phyloP scores from a whole-genome alignment of 2,329 filamentous ascomycete species.

The Dissoconium aciculare region DNA sequence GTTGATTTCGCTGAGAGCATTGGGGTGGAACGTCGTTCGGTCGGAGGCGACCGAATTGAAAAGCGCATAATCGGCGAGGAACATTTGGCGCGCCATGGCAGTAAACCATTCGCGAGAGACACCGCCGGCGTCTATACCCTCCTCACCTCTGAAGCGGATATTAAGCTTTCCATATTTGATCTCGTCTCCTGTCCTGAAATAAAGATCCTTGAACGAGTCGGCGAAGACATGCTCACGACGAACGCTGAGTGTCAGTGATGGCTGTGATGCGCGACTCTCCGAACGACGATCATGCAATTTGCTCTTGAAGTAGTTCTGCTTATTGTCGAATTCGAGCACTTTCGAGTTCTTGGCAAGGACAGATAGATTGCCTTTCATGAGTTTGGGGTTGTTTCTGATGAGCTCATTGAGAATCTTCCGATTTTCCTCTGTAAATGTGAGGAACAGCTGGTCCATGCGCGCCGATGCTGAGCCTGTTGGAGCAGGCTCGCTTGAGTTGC shows the following conservation, averaged over 20 bases:
- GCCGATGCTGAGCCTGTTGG: slow-evolving; percentile 44
- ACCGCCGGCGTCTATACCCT: slow-evolving; percentile 93
- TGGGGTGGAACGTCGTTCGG: slow-evolving; percentile 96
- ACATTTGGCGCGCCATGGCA: slow-evolving; percentile 93
- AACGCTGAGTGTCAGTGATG: slow-evolving; percentile 72
- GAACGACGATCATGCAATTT: slow-evolving; percentile 66
- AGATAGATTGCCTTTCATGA: slow-evolving; percentile 97
- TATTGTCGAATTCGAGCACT: slow-evolving; percentile 97
- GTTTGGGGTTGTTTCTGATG: slow-evolving; percentile 87
- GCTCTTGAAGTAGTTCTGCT: slow-evolving; percentile 95
- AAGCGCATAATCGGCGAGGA: slow-evolving; percentile 91
- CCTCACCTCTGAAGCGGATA: slow-evolving; percentile 92
- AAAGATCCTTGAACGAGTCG: slow-evolving; percentile 94
- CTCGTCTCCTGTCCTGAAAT: slow-evolving; percentile 91
- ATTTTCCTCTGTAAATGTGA: slow-evolving; percentile 93
- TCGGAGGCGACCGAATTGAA: slow-evolving; percentile 96
- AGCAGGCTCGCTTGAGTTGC: slow-evolving; percentile 49
- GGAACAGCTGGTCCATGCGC: slow-evolving; percentile 81
- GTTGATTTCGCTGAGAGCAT: slow-evolving; percentile 85
- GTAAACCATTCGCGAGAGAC: slow-evolving; percentile 99
- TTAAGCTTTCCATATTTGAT: slow-evolving; percentile 99
- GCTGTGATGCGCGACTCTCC: slow-evolving; percentile 55
- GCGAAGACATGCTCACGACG: slow-evolving; percentile 93
- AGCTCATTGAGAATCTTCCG: slow-evolving; percentile 96
- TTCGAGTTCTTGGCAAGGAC: slow-evolving; percentile 96